Percentiles rank a stretch among this genome's conserved stretches.
These are phyloP conservation scores for Plantago lanceolata DNA, from an alignment of 305 asterid genomes.

Conservation along the genomic window DNA sequence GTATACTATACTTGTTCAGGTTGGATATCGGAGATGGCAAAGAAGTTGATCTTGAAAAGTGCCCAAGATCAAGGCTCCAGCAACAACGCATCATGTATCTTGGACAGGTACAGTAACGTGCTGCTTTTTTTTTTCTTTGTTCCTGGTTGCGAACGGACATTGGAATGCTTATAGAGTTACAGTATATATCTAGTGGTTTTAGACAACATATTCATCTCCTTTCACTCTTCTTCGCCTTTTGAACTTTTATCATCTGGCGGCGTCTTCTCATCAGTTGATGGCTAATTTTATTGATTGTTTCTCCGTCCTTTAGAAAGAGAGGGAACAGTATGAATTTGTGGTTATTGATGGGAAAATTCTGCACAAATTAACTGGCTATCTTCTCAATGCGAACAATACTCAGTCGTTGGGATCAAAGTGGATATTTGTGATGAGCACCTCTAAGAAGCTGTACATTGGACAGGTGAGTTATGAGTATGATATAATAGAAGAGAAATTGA, in stretches of 20 bases:
- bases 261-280: too few relatives aligned
- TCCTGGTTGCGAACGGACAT: too few relatives aligned
- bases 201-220: too few relatives aligned
- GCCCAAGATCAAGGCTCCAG: constrained; percentile 73
- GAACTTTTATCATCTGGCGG: too few relatives aligned
- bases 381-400: constrained; percentile 34
- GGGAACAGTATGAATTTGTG: constrained; percentile 38
- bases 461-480: too few relatives aligned
- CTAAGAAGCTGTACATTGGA: constrained; percentile 40
- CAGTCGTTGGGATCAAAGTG: constrained; percentile 35
- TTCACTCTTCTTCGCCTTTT: too few relatives aligned
- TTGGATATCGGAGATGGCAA: constrained; percentile 90
- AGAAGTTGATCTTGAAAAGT: constrained; percentile 61
- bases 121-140: too few relatives aligned
- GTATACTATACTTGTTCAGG: constrained; percentile 35
- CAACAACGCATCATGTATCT: constrained; percentile 74
- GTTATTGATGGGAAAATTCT: constrained; percentile 42
- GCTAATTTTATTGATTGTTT: background rate
- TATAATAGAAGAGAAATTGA: too few relatives aligned
- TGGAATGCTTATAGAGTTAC: too few relatives aligned
- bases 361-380: constrained; percentile 39
- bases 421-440: constrained; percentile 69
- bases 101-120: constrained; percentile 79
- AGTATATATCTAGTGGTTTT: too few relatives aligned
- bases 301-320: constrained; percentile 40